These are phyloP conservation scores for Juglanconis sp. DNA, from an alignment of 2,329 filamentous ascomycete species.

Conservation along the genomic window DNA sequence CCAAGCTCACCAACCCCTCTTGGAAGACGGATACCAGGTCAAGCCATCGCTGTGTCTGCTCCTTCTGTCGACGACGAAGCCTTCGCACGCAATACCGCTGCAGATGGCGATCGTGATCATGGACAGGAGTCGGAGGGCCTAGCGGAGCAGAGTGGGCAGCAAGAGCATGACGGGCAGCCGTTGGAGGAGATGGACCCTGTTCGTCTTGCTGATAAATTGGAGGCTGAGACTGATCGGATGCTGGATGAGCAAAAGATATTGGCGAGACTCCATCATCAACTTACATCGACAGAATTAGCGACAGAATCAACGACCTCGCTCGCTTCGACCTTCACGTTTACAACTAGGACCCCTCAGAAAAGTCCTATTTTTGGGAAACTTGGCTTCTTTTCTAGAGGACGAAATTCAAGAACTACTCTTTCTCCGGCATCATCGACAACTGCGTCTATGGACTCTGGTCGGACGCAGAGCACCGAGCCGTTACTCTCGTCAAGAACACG, in stretches of 20 bases:
- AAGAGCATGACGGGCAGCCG: constrained; percentile 16
- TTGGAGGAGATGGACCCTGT: constrained; percentile 25
- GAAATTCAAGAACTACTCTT: constrained; percentile 36
- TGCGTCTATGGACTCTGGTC: constrained; percentile 32
- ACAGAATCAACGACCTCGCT: constrained; percentile 24
- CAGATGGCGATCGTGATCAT: background rate
- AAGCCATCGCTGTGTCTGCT: constrained; percentile 4
- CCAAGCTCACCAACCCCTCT: background rate
- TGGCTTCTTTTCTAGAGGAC: constrained; percentile 40
- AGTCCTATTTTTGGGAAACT: constrained; percentile 48
- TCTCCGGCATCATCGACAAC: constrained; percentile 30
- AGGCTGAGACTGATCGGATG: constrained; percentile 47
- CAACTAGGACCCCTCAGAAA: constrained; percentile 23
- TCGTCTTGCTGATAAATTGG: constrained; percentile 24
- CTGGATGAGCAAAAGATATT: constrained; percentile 49
- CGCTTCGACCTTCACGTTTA: constrained; percentile 10
- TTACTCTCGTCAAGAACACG: constrained; percentile 12
- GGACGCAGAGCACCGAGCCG: constrained; percentile 31
- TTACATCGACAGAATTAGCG: constrained; percentile 33
- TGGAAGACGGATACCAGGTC: background rate
- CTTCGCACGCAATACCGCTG: constrained; percentile 15
- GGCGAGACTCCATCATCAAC: constrained; percentile 41
- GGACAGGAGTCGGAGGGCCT: constrained; percentile 3
- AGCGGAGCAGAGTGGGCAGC: constrained; percentile 13
- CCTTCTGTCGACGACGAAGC: constrained; percentile 15